phyloP scores from a whole-genome alignment of 2,329 filamentous ascomycete genomes.

The Nemania diffusa region DNA sequence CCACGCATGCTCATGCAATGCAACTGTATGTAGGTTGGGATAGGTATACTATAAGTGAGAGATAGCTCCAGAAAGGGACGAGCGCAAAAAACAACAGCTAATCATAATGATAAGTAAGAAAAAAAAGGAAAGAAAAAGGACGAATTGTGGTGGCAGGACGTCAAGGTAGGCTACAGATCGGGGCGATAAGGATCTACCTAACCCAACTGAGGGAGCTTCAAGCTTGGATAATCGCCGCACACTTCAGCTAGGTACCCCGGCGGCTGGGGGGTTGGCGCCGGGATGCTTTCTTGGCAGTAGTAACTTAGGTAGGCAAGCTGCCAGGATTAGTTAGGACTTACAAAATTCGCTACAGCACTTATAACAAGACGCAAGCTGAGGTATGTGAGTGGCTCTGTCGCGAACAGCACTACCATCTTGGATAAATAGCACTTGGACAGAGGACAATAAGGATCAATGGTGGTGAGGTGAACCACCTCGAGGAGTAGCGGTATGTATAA shows the following conservation, averaged over 20 bases:
- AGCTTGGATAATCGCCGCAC: slow-evolving; percentile 10
- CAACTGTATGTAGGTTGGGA: slow-evolving; percentile 28
- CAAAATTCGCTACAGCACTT: background rate
- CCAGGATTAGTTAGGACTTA: background rate
- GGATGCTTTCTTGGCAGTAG: slow-evolving; percentile 12
- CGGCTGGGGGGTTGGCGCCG: slow-evolving; percentile 12
- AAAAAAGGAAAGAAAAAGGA: slow-evolving; percentile 5
- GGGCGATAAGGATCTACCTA: slow-evolving; percentile 18
- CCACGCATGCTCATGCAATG: slow-evolving; percentile 54
- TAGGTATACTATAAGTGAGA: slow-evolving; percentile 22
- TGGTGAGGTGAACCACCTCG: background rate
- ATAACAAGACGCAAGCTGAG: background rate
- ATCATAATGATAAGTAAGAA: background rate
- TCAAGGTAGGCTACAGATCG: slow-evolving; percentile 12
- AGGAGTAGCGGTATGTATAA: slow-evolving; percentile 11
- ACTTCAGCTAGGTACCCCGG: slow-evolving; percentile 8
- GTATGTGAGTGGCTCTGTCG: no score
- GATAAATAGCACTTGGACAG: no score
- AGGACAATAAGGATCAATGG: no score
- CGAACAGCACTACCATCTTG: background rate
- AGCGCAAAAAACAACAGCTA: slow-evolving; percentile 1
- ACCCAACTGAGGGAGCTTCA: slow-evolving; percentile 27
- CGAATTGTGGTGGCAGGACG: slow-evolving; percentile 29
- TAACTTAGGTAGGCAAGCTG: background rate
- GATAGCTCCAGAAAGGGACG: slow-evolving; percentile 16